Evolutionary conservation across 2,329 filamentous ascomycete species (phyloP), one percentile per base, ranked within the genome.

Genomic region (Xylaria sp.): DNA sequence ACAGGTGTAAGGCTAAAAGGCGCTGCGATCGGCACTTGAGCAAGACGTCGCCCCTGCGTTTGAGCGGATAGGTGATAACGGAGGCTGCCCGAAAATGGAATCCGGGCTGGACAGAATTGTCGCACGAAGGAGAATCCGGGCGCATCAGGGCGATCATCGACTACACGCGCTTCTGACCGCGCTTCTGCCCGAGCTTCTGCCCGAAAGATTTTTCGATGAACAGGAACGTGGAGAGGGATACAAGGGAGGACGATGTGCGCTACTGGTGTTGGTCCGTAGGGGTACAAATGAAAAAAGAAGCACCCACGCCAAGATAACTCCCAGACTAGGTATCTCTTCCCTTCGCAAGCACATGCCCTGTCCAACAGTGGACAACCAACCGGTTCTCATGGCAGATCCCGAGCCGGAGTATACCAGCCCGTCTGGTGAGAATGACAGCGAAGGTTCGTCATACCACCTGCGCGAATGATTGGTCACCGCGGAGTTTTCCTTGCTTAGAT

Each of bases 1-100:
- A 64, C 62, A 64, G 62, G 58, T 47, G 23, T 54, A 64, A 54
- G 58, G 48, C 62, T 57, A 58, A 61, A 58, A 61, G 48, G 27
- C 58, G 48, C 54, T 62, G 52, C 48, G 62, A 64, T 61, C 62
- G 58, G 62, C 62, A 64, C 25, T 62, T 58, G 27, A 13, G 19
- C 31, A 21, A 51, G 37, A 13, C 53, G 48, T 35, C 33, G 43
- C 54, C 58, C 48, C 49, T 62, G 58, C 44, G 43, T 31, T 53
- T 29, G 15, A 8, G 53, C 46, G 31, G 58, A 61, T 57, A 38
- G 23, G 29, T 29, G 58, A 55, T 46, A 54, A 19, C 43, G 53
- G 51, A 53, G 47, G 47, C 48, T 63, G 49, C 44, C 53, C 48
- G 23, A 46, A 59, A 56, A 48, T 60, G 52, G 60, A 60, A 63